Conservation (phyloP, 1,284 basidiomycete species). For the Takashimella tepidaria region DNA sequence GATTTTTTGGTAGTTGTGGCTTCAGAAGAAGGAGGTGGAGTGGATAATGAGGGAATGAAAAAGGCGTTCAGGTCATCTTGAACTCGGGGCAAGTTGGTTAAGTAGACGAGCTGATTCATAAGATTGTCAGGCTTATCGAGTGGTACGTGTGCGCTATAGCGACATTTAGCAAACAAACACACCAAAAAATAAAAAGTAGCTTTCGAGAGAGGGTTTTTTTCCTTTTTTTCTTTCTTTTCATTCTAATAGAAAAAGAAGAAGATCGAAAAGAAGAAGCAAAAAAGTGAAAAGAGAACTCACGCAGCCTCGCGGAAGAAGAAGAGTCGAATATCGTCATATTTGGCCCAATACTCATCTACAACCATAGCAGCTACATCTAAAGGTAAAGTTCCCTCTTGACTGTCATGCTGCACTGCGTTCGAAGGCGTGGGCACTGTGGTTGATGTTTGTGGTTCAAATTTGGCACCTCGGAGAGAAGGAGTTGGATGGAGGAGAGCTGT, state of each 20-base stretch:
- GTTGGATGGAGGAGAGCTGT: slow-evolving; percentile 34
- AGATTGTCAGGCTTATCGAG: slow-evolving; percentile 55
- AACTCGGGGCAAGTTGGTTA: slow-evolving; percentile 76
- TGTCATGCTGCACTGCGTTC: neutral
- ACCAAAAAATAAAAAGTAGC: too few species aligned
- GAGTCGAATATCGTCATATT: slow-evolving; percentile 74
- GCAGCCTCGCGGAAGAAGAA: slow-evolving; percentile 82
- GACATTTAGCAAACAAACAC: too few species aligned
- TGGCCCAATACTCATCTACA: slow-evolving; percentile 47
- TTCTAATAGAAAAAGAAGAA: too few species aligned
- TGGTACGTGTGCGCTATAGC: neutral
- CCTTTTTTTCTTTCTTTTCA: too few species aligned
- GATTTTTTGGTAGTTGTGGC: neutral
- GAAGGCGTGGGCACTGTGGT: neutral
- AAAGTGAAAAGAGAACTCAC: slow-evolving; percentile 47
- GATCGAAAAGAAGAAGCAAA: neutral
- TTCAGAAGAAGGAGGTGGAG: slow-evolving; percentile 40
- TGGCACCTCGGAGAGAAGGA: slow-evolving; percentile 41
- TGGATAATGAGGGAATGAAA: slow-evolving; percentile 71
- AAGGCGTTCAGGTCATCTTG: slow-evolving; percentile 73
- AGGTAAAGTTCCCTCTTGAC: slow-evolving; percentile 37
- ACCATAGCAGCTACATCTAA: slow-evolving; percentile 54
- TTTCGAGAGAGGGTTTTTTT: too few species aligned
- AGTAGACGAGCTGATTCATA: slow-evolving; percentile 66
- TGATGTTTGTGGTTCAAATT: slow-evolving; percentile 13